Percentiles rank a stretch among this genome's conserved stretches.
Conservation (phyloP, 164 flowering plant genomes). For the Tinospora cordifolia region DNA sequence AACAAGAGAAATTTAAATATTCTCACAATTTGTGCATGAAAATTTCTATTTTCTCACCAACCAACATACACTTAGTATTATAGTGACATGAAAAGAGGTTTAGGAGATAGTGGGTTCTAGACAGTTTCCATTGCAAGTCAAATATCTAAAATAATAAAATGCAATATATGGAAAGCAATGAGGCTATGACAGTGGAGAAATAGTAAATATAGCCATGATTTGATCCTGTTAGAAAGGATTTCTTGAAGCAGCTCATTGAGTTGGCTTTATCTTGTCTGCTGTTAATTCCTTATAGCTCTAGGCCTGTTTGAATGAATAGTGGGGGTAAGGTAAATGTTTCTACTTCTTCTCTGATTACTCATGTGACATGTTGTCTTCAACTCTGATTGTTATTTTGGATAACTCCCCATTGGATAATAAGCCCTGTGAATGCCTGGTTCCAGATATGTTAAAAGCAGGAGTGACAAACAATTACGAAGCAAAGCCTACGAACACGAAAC, state of each 20-base stretch:
- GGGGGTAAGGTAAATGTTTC: background rate
- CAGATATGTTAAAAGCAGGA: slow-evolving; percentile 80
- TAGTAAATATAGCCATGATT: background rate
- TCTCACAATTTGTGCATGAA: too few relatives aligned
- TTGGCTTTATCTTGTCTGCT: background rate
- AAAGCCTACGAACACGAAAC: slow-evolving; percentile 24
- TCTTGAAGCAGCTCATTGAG: background rate
- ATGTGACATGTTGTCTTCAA: background rate
- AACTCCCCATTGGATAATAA: background rate
- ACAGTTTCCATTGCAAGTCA: too few relatives aligned
- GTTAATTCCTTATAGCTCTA: background rate
- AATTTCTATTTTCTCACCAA: too few relatives aligned
- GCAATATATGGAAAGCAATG: background rate
- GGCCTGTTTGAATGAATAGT: background rate
- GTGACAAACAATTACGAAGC: slow-evolving; percentile 55
- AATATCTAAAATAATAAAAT: background rate
- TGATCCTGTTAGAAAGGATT: background rate
- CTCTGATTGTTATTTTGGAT: background rate
- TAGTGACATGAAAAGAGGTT: background rate
- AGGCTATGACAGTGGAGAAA: background rate
- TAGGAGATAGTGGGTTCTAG: background rate
- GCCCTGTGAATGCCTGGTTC: slow-evolving; percentile 6
- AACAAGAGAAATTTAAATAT: too few relatives aligned
- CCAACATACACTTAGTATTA: too few relatives aligned
- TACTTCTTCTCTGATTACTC: background rate